Conservation (phyloP, 2,329 filamentous ascomycete genomes). For the Monosporascus cannonballus region DNA sequence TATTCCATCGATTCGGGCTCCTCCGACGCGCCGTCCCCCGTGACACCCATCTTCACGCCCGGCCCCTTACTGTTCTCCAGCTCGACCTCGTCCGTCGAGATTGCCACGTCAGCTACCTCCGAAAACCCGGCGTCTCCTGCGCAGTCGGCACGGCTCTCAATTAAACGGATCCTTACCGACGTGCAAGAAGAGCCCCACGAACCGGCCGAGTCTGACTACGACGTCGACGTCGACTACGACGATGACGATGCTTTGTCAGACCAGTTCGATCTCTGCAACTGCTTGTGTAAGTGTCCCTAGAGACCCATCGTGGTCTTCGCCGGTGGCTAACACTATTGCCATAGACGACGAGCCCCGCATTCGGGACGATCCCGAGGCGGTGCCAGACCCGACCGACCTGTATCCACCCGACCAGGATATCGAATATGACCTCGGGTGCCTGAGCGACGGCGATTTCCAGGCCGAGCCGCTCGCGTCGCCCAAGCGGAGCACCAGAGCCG, state of each 20-base stretch:
- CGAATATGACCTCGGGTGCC: constrained; percentile 62
- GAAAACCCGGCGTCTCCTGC: constrained; percentile 53
- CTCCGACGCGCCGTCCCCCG: constrained; percentile 63
- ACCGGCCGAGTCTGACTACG: constrained; percentile 49
- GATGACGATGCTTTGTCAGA: constrained; percentile 38
- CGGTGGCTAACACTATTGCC: constrained; percentile 17
- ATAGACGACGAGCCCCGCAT: constrained; percentile 57
- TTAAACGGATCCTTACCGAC: constrained; percentile 67
- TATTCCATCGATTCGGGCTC: constrained; percentile 48
- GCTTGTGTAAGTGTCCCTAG: constrained; percentile 60
- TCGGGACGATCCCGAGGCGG: constrained; percentile 43
- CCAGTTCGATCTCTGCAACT: constrained; percentile 52
- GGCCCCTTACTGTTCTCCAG: constrained; percentile 63
- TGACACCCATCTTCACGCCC: constrained; percentile 63
- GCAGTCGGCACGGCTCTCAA: constrained; percentile 40
- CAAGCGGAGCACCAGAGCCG: constrained; percentile 50
- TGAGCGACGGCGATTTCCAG: constrained; percentile 57
- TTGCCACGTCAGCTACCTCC: constrained; percentile 42
- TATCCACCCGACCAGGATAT: constrained; percentile 39
- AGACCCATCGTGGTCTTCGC: constrained; percentile 1
- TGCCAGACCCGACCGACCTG: constrained; percentile 29
- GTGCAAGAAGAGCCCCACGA: constrained; percentile 79
- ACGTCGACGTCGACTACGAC: constrained; percentile 42
- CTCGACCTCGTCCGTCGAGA: constrained; percentile 71
- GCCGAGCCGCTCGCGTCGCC: constrained; percentile 41